A percentile compares a stretch with the other conserved stretches of the same genome.
Evolutionary conservation across 768 basidiomycete species (phyloP).

Genomic region (Mycena sanguinolenta): DNA sequence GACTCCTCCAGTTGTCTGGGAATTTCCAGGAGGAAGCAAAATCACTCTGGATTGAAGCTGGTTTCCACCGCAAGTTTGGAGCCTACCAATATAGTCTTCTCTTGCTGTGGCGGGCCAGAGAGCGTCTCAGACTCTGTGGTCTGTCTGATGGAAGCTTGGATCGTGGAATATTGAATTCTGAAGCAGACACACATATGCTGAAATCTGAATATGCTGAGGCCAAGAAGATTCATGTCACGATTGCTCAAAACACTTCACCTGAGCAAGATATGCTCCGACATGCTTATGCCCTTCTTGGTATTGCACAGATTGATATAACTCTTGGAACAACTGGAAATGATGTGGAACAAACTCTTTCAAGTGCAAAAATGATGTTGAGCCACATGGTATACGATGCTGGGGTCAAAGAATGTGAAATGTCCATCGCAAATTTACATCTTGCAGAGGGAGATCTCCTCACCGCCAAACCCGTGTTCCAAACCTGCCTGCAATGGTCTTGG

Average conservation of each 20-base stretch:
- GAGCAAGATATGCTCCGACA: not conserved
- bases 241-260: not conserved
- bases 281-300: not conserved
- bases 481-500: not conserved
- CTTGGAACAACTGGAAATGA: not conserved
- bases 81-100: not conserved
- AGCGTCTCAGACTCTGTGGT: not conserved
- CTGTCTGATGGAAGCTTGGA: not conserved
- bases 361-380: not conserved
- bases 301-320: not conserved
- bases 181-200: not conserved
- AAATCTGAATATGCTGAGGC: constrained; percentile 4
- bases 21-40: not conserved
- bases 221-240: not conserved
- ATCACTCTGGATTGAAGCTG: not conserved
- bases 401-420: not conserved
- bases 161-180: not conserved
- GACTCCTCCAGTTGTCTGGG: not conserved
- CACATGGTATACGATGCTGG: not conserved
- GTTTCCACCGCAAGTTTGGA: not conserved
- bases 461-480: not conserved
- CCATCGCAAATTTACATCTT: not conserved
- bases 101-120: not conserved
- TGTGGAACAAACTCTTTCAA: not conserved
- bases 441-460: not conserved